Evolutionary conservation across 2,329 filamentous ascomycete genomes (phyloP), one percentile per base, ranked within the genome.

Genomic region (Proliferodiscus dingleyae): DNA sequence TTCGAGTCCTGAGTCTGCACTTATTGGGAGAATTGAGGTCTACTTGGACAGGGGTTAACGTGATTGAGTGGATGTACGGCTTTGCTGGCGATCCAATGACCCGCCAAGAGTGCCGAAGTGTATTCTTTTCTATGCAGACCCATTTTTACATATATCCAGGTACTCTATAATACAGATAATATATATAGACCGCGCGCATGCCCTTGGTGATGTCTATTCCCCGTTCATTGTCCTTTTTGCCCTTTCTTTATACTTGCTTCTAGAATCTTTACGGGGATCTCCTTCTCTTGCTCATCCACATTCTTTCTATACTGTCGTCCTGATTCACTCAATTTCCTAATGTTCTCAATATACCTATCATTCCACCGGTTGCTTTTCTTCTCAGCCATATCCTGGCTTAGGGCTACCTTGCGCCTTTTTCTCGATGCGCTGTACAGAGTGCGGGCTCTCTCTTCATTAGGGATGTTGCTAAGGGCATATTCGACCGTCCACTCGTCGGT

Each of bases 381-480:
- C 23, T 54, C 57, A 49, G 30, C 55, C 42, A 7, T 67, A 58
- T 49, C 61, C 61, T 48, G 80, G 61, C 41, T 21, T 50, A 45
- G 2, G 68, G 65, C 23, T 69, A 69, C 37, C 65, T 67, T 10
- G 87, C 77, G 13, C 85, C 73, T 3, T 57, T 64, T 61, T 80
- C 78, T 47, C 80, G 70, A 41, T 11, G 72, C 68, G 1, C 60
- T 33, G 62, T 89, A 89, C 19, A 85, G 63, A 0, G 45, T 64
- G 49, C 64, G 65, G 1, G 76, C 78, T 18, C 47, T 43, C 18
- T 47, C 67, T 0, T 62, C 51, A 2, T 64, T 52, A 0, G 65
- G 42, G 2, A 89, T 69, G 53, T 90, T 85, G 37, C 76, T 74
- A 38, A 96, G 68, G 28, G 81, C 74, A 65, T 95, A 96, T 56